Base-by-base conservation (phyloP, 78 protist species). In the Mantamonas sphyraenae region DNA sequence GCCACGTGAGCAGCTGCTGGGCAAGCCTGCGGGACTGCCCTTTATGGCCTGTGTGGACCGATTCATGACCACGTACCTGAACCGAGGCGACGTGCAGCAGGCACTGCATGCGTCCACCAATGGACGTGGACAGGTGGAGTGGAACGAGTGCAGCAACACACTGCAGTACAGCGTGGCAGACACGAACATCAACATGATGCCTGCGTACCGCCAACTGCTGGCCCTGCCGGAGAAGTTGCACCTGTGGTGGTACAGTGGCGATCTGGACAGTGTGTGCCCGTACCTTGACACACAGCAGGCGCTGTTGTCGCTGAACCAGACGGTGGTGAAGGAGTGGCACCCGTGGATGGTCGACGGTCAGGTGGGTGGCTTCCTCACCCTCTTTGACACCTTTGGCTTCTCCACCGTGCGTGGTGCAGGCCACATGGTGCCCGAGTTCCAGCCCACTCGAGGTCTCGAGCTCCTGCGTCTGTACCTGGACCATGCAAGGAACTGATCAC, bases 341-440 rank as follows among this genome's bases (percentile, higher is more conserved):
- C 43, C 14, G n/a, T 30, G 8, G 10, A n/a, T n/a, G 7, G 30
- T n/a, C 42, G 68, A 37, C 43, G 37, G 42, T 16, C 68, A 63
- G 19, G 68, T 63, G 30, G 68, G 53, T 10, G 68, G 68, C 42
- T 63, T 31, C 68, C 20, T 5, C 10, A 37, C 30, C 43, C 19
- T 37, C 68, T 63, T 38, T 50, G 34, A 39, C 47, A 16, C 24
- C 67, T 50, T 75, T 50, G 38, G 58, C 37, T 75, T 56, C 37
- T 39, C 51, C 45, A 65, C 74, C 31, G 62, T 75, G 30, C 33
- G 45, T 3, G 64, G 64, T 2, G 55, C 80, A 3, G 80, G 80
- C 12, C 80, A 75, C 73, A 75, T 75, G 80, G 80, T 64, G n/a
- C 80, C 80, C 19, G 28, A 31, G 40, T 68, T 51, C 80, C 62